Base-by-base conservation (phyloP, 441 rosid species). In the Bocquillonia castaneifolia region DNA sequence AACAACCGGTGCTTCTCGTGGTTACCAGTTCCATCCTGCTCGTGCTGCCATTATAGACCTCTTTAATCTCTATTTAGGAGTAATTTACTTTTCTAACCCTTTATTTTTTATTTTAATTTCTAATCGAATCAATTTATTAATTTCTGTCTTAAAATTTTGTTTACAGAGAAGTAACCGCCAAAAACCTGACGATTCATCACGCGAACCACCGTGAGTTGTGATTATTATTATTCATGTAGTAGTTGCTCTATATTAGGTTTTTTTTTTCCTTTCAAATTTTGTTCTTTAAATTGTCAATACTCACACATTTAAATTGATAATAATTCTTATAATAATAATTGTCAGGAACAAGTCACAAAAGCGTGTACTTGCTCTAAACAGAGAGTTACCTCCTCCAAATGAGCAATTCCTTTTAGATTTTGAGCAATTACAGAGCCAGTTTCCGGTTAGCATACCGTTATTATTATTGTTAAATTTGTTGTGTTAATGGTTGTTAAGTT, bases 361-460 rank as follows among this genome's bases (percentile, higher is more conserved):
- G 83, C 96, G 97, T 55, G 87, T 94, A 37, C 84, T 85, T 55
- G 94, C 99, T 73, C 75, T 84, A 5, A 87, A 88, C 59, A 81
- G 90, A 82, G 97, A 90, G 69, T 82, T 92, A 32, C 97, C 98
- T 45, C 93, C 99, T 66, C 80, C 77, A 69, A 92, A 90, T 68
- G 99, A 92, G 71, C 98, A 90, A 73, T 90, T 94, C 82, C 81
- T 88, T 63, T 44, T 76, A 36, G 96, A 92, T 82, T 92, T 94
- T 74, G 87, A 92, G 82, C 94, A 90, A 74, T 84, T 90, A 64
- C 99, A 76, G 53, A 76, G 72, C 77, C 99, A 86, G 72, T 90
- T 86, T 74, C 67, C 79, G 64, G 98, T 93, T 73, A 66, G 86
- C 73, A 68, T 67, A 25, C 17, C 52, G 61, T 63, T 22, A 39